Evolutionary conservation across 192 early-diverging fungal genomes (phyloP).

Genomic region (Allomyces arbusculus): DNA sequence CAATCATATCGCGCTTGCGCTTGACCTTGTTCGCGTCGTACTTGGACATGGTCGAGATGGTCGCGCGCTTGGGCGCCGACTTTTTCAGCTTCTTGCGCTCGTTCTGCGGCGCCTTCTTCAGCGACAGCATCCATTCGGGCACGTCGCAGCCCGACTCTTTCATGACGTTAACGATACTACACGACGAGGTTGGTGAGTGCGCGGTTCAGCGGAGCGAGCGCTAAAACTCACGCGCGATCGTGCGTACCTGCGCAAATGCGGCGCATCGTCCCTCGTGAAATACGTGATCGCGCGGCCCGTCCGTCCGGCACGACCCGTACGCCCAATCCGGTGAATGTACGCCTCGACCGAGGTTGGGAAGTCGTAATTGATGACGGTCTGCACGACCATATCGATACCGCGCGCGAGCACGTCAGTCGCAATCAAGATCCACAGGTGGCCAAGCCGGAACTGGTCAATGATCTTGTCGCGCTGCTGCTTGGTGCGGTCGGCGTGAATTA

Average conservation of each 20-base stretch:
- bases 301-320: constrained; percentile 92
- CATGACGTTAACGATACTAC: constrained; percentile 90
- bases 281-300: constrained; percentile 77
- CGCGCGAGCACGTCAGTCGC: constrained; percentile 92
- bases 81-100: constrained; percentile 49
- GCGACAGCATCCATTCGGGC: constrained; percentile 89
- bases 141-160: constrained; percentile 82
- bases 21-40: constrained; percentile 50
- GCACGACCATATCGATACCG: constrained; percentile 97
- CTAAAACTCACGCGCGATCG: no score
- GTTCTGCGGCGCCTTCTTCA: constrained; percentile 54
- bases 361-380: constrained; percentile 95
- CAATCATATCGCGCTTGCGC: constrained; percentile 34
- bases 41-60: constrained; percentile 55
- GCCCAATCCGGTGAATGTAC: constrained; percentile 95
- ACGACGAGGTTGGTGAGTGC: neutral
- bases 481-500: constrained; percentile 90
- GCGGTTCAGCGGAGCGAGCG: no score
- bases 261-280: constrained; percentile 81
- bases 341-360: constrained; percentile 78
- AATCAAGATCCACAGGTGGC: constrained; percentile 88
- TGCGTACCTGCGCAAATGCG: constrained; percentile 66
- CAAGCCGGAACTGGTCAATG: constrained; percentile 68
- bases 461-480: constrained; percentile 80
- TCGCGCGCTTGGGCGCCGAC: constrained; percentile 44